Conservation (phyloP, 257 asterid species). For the Petunia axillaris region DNA sequence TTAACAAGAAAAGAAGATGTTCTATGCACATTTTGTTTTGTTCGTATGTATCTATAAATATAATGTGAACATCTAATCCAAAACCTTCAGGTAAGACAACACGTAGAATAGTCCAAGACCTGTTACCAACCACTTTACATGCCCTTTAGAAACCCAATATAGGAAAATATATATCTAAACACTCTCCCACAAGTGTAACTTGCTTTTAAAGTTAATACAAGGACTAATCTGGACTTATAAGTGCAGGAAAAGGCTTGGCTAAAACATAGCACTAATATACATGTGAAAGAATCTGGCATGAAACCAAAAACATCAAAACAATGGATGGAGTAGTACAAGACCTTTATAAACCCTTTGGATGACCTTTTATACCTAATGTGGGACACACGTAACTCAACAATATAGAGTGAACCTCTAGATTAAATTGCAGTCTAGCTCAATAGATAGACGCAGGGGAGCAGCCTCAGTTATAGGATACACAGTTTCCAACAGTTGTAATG, state of each 20-base stretch:
- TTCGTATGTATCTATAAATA: neutral
- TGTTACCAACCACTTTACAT: neutral
- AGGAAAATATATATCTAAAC: neutral
- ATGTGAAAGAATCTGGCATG: neutral
- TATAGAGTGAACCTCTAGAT: neutral
- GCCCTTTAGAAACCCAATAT: neutral
- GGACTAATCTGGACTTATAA: conserved; percentile 8
- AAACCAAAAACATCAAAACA: neutral
- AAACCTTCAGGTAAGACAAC: neutral
- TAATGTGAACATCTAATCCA: neutral
- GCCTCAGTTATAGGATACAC: neutral
- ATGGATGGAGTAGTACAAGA: neutral
- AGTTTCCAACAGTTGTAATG: neutral
- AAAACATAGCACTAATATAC: neutral
- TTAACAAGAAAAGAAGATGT: too few species aligned
- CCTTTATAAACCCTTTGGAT: conserved; percentile 9
- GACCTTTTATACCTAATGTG: neutral
- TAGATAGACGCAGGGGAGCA: neutral
- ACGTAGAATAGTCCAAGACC: neutral
- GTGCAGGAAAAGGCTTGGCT: neutral
- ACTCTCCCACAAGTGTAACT: neutral
- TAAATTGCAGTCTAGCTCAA: neutral
- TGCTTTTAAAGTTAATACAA: neutral
- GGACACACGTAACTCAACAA: neutral
- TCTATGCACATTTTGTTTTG: neutral